These are phyloP conservation scores for Globisporangium cederbergense DNA, from an alignment of 352 stramenopile genomes.

Conservation along the genomic window DNA sequence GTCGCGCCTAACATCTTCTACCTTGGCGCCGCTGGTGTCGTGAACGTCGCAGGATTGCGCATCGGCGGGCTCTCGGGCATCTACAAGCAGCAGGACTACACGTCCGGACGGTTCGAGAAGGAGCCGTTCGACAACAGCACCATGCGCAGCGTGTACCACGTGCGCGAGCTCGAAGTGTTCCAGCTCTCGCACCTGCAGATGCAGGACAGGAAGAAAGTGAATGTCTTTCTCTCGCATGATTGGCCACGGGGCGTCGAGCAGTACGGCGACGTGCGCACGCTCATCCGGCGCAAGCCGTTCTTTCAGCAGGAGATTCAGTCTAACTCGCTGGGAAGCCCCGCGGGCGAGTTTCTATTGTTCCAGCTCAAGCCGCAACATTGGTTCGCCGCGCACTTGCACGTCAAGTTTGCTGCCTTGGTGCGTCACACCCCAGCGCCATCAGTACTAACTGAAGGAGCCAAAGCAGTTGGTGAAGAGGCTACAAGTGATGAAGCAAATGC, in stretches of 20 bases:
- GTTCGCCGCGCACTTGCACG: constrained; percentile 98
- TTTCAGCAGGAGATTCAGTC: constrained; percentile 93
- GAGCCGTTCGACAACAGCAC: constrained; percentile 72
- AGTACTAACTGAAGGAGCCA: neutral
- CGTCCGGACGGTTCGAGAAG: constrained; percentile 64
- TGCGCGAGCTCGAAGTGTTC: constrained; percentile 92
- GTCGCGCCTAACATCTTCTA: constrained; percentile 97
- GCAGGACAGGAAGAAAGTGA: constrained; percentile 50
- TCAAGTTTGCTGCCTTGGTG: constrained; percentile 97
- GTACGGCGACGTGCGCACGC: constrained; percentile 85
- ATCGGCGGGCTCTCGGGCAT: constrained; percentile 94
- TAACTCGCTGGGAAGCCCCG: constrained; percentile 93
- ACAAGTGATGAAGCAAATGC: neutral
- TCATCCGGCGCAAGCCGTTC: constrained; percentile 94
- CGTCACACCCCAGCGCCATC: constrained; percentile 41
- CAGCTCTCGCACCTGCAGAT: constrained; percentile 83
- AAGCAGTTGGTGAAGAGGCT: neutral
- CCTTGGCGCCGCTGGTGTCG: constrained; percentile 84
- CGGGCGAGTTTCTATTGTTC: constrained; percentile 91
- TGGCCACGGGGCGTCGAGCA: constrained; percentile 97
- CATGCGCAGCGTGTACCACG: constrained; percentile 95
- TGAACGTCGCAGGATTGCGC: constrained; percentile 78
- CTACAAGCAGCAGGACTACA: constrained; percentile 84
- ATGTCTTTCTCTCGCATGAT: constrained; percentile 97
- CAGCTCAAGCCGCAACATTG: constrained; percentile 92